Conservation (phyloP, 768 basidiomycete genomes). For the Trametes cingulata region DNA sequence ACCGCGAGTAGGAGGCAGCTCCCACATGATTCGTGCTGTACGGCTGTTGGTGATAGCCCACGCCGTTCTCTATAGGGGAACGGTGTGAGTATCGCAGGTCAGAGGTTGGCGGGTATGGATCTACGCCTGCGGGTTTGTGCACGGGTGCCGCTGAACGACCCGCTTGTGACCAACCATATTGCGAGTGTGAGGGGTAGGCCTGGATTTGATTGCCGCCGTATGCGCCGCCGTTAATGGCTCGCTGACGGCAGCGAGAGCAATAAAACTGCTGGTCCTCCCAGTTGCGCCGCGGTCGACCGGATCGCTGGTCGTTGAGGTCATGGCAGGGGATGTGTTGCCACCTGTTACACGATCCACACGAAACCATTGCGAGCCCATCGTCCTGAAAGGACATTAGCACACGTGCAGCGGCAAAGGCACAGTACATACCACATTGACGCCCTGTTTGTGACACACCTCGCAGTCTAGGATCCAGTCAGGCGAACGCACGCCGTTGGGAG, state of each 20-base stretch:
- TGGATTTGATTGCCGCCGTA: neutral
- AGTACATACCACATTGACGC: slow-evolving; percentile 67
- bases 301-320: slow-evolving; percentile 63
- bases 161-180: slow-evolving; percentile 15
- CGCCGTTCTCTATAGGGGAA: slow-evolving; percentile 16
- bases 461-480: slow-evolving; percentile 87
- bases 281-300: slow-evolving; percentile 68
- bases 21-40: slow-evolving; percentile 15
- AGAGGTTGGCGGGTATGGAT: slow-evolving; percentile 16
- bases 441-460: slow-evolving; percentile 76
- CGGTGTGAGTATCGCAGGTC: slow-evolving; percentile 19
- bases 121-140: slow-evolving; percentile 7
- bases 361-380: slow-evolving; percentile 76
- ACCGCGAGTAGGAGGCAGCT: slow-evolving; percentile 19
- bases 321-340: slow-evolving; percentile 94
- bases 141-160: neutral
- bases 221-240: slow-evolving; percentile 4
- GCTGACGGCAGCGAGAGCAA: slow-evolving; percentile 58
- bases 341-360: slow-evolving; percentile 75
- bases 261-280: slow-evolving; percentile 88
- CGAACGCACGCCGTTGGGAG: slow-evolving; percentile 50
- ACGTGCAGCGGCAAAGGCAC: neutral
- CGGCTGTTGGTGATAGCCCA: slow-evolving; percentile 17
- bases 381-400: slow-evolving; percentile 51
- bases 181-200: slow-evolving; percentile 8